Conservation (phyloP, 495 filamentous ascomycete species). For the Thermothielavioides terrestris region DNA sequence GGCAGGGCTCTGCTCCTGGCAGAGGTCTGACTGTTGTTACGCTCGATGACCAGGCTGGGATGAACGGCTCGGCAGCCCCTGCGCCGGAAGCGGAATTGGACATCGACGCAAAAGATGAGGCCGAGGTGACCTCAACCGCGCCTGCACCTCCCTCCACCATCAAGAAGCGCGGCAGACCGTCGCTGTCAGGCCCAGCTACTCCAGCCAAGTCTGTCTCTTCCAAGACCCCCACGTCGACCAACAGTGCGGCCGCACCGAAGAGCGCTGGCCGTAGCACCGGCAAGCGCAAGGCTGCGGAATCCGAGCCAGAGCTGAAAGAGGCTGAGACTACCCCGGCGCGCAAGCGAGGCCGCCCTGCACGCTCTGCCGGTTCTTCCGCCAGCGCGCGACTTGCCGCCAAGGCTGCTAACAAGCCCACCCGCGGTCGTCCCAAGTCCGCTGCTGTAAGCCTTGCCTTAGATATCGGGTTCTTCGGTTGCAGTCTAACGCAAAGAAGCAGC, state of each 20-base stretch:
- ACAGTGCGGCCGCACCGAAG: slow-evolving; percentile 12
- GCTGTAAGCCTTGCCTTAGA: slow-evolving; percentile 7
- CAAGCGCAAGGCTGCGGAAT: slow-evolving; percentile 20
- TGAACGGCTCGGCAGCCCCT: not conserved
- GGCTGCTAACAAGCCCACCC: slow-evolving; percentile 17
- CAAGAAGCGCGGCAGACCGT: slow-evolving; percentile 19
- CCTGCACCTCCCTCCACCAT: not conserved
- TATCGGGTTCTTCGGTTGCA: no score
- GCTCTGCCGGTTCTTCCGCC: slow-evolving; percentile 10
- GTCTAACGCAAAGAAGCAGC: slow-evolving; percentile 5
- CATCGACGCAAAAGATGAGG: not conserved
- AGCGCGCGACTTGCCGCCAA: slow-evolving; percentile 23
- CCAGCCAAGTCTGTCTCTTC: slow-evolving; percentile 8
- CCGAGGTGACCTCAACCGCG: not conserved
- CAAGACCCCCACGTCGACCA: slow-evolving; percentile 15
- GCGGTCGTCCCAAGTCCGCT: slow-evolving; percentile 14
- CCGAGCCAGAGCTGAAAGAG: slow-evolving; percentile 4
- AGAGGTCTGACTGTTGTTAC: slow-evolving; percentile 16
- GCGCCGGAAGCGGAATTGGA: slow-evolving; percentile 2
- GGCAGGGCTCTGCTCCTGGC: not conserved
- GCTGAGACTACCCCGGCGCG: not conserved
- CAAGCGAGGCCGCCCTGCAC: slow-evolving; percentile 19
- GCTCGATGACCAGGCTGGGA: slow-evolving; percentile 5
- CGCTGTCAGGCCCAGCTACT: slow-evolving; percentile 4
- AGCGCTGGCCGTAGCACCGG: slow-evolving; percentile 12